Conservation (phyloP, 768 basidiomycete genomes). For the Rhizopogon sp. region DNA sequence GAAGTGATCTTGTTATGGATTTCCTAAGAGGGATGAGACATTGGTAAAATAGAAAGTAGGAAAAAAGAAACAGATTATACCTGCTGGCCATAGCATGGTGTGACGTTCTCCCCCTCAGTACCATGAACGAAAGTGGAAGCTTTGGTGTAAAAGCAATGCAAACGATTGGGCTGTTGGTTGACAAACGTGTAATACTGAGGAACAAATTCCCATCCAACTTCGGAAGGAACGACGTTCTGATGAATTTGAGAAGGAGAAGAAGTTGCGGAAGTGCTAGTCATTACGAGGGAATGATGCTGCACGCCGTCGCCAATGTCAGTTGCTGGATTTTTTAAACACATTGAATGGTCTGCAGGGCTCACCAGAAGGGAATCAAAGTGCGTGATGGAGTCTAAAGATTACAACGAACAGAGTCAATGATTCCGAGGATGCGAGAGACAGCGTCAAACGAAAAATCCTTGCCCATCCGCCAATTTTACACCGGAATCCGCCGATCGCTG, state of each 20-base stretch:
- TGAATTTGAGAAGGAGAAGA: slow-evolving; percentile 42
- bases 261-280: slow-evolving; percentile 27
- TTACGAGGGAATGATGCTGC: slow-evolving; percentile 29
- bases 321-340: not conserved
- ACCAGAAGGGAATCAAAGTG: slow-evolving; percentile 30
- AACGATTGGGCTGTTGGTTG: slow-evolving; percentile 93
- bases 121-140: slow-evolving; percentile 96
- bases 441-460: slow-evolving; percentile 17
- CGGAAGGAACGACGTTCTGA: slow-evolving; percentile 76
- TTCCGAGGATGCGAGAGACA: slow-evolving; percentile 20
- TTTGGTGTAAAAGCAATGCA: slow-evolving; percentile 99
- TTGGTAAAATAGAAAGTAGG: slow-evolving; percentile 1
- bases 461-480: slow-evolving; percentile 20
- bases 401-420: slow-evolving; percentile 24
- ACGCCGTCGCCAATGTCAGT: not conserved
- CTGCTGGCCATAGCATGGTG: slow-evolving; percentile 89
- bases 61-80: slow-evolving; percentile 33
- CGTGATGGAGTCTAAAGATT: slow-evolving; percentile 35
- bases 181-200: slow-evolving; percentile 99
- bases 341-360: not conserved
- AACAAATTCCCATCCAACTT: slow-evolving; percentile 99
- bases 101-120: slow-evolving; percentile 91
- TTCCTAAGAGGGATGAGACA: slow-evolving; percentile 50
- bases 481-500: slow-evolving; percentile 28
- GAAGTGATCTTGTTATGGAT: slow-evolving; percentile 95